These are phyloP conservation scores for Cenchrus americanus DNA, from an alignment of 176 grass and related monocot species.

Conservation along the genomic window DNA sequence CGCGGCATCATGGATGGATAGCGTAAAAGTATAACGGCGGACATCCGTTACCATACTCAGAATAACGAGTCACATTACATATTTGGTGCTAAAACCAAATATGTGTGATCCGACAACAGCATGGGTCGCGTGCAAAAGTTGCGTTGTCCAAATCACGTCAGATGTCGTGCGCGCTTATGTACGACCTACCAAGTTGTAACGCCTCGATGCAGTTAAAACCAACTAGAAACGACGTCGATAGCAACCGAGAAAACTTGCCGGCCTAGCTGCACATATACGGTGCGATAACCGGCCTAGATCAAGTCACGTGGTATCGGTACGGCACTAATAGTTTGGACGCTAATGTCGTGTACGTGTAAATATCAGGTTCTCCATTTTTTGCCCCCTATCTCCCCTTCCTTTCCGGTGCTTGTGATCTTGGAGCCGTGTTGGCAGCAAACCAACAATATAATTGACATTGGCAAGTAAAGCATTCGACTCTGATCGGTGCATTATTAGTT, in stretches of 20 bases:
- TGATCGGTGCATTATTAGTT: neutral
- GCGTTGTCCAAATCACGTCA: neutral
- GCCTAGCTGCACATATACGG: rapidly evolving
- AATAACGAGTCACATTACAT: neutral
- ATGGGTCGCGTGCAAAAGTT: neutral
- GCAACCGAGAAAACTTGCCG: neutral
- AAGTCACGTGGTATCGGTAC: neutral
- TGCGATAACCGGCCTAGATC: neutral
- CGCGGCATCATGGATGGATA: neutral
- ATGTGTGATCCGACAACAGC: too few relatives aligned
- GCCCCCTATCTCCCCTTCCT: neutral
- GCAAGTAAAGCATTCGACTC: neutral
- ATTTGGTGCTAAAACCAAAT: neutral
- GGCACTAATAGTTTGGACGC: rapidly evolving
- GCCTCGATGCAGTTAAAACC: too few relatives aligned
- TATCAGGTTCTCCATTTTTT: neutral
- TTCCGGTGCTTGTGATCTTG: neutral
- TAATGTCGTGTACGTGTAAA: too few relatives aligned
- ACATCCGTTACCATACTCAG: neutral
- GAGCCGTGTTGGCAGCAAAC: neutral
- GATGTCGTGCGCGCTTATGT: neutral
- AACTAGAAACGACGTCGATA: neutral
- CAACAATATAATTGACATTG: neutral
- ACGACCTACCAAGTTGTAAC: too few relatives aligned
- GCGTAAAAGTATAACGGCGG: neutral